Evolutionary conservation across 2,329 filamentous ascomycete species (phyloP), one percentile per base, ranked within the genome.

Genomic region (Aureobasidium zeae): DNA sequence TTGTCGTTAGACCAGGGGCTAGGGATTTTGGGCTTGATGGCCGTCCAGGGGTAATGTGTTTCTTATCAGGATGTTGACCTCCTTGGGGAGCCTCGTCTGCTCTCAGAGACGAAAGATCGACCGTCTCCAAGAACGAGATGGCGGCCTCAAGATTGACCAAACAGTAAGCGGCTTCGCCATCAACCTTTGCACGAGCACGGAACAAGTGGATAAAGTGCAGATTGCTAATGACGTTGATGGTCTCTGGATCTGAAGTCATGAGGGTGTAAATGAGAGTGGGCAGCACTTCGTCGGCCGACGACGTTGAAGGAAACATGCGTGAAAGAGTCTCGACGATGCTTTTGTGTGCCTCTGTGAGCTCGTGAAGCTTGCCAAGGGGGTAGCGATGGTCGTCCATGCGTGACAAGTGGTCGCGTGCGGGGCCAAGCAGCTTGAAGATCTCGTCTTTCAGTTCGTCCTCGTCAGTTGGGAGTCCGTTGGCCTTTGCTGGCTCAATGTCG

Each of bases 251-350:
- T 32, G 88, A 81, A 2, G 87, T 95, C 58, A 98, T 93, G 48
- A 98, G 74, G 0, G 87, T 86, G 66, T 94, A 98, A 49, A 98
- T 98, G 50, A 98, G 73, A 62, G 94, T 94, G 1, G 91, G 91
- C 61, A 98, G 79, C 44, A 98, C 93, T 64, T 96, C 91, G 58
- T 98, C 91, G 2, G 91, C 91, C 1, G 91, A 96, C 1, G 91
- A 94, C 1, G 76, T 76, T 1, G 88, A 76, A 7, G 77, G 75
- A 44, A 81, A 73, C 15, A 81, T 65, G 43, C 75, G 72, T 12
- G 76, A 79, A 13, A 83, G 60, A 4, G 87, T 88, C 60, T 96
- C 89, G 36, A 98, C 91, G 50, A 98, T 96, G 51, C 81, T 83
- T 67, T 93, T 93, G 63, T 96, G 91, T 3, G 86, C 85, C 28